phyloP scores from a whole-genome alignment of 2,329 filamentous ascomycete genomes.

The Macrophomina pseudophaseolina region DNA sequence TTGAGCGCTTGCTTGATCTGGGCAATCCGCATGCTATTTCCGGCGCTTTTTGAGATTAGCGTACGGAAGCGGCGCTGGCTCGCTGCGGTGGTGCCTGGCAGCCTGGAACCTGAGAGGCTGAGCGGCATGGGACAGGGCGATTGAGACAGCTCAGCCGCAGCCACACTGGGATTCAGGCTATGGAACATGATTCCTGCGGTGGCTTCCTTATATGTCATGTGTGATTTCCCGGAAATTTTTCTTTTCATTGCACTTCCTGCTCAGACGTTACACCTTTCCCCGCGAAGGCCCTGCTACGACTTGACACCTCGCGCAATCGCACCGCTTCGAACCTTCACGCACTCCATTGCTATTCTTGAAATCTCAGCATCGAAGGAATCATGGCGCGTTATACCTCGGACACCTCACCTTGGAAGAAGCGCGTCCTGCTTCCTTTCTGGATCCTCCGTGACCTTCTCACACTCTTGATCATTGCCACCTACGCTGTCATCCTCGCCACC shows the following conservation, averaged over 20 bases:
- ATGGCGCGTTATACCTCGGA: slow-evolving; percentile 22
- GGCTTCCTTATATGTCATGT: slow-evolving; percentile 1
- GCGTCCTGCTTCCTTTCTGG: slow-evolving; percentile 46
- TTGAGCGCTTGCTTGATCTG: not conserved
- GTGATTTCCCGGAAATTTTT: not conserved
- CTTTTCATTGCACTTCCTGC: not conserved
- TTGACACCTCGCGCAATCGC: too few species aligned
- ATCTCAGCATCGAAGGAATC: not conserved
- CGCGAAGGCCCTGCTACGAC: too few species aligned
- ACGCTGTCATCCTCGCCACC: slow-evolving; percentile 28
- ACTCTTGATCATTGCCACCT: slow-evolving; percentile 40
- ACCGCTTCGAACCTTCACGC: too few species aligned
- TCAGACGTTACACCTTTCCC: too few species aligned
- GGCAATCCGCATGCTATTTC: slow-evolving; percentile 7
- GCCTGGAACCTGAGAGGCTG: slow-evolving; percentile 15
- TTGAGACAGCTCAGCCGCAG: slow-evolving; percentile 15
- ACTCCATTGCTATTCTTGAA: not conserved
- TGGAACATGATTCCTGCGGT: not conserved
- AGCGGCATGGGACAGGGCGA: not conserved
- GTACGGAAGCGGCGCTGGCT: not conserved
- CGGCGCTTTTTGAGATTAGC: not conserved
- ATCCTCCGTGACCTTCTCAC: slow-evolving; percentile 40
- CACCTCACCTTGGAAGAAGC: slow-evolving; percentile 42
- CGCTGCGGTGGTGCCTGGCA: slow-evolving; percentile 5
- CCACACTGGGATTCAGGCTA: not conserved